Conservation (phyloP, 1,139 yeast genomes). For the Candida sp. region DNA sequence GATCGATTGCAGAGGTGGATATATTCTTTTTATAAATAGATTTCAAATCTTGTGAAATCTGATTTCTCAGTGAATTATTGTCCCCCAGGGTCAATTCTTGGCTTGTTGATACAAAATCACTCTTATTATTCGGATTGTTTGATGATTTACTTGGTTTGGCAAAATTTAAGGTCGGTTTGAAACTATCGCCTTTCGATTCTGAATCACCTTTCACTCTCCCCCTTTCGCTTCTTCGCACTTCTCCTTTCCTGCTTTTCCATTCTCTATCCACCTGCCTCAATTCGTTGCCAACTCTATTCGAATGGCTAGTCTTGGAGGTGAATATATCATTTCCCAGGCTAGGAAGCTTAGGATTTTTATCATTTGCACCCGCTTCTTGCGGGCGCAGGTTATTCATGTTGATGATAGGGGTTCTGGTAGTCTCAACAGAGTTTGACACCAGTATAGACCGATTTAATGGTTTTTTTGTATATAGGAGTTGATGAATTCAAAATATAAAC, state of each 20-base stretch:
- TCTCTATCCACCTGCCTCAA: not conserved
- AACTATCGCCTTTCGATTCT: not conserved
- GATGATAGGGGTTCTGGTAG: not conserved
- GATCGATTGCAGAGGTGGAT: not conserved
- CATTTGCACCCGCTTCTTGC: constrained; percentile 3
- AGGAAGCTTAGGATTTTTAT: not conserved
- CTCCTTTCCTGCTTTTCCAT: not conserved
- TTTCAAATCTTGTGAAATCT: not conserved
- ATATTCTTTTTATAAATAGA: not conserved
- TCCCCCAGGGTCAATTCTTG: not conserved
- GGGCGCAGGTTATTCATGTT: constrained; percentile 3
- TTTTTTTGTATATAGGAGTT: not conserved
- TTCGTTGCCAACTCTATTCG: not conserved
- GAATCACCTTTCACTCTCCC: not conserved
- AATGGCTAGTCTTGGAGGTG: not conserved
- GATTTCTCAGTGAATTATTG: not conserved
- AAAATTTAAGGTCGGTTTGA: not conserved
- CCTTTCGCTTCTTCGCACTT: not conserved
- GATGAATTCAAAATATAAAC: not conserved
- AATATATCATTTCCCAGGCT: not conserved
- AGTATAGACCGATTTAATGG: not conserved
- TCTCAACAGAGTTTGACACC: not conserved
- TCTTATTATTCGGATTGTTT: not conserved
- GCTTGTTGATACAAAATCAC: not conserved
- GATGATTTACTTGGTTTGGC: not conserved